Evolutionary conservation across 1,139 yeast species (phyloP).

Genomic region (Torulaspora globosa): DNA sequence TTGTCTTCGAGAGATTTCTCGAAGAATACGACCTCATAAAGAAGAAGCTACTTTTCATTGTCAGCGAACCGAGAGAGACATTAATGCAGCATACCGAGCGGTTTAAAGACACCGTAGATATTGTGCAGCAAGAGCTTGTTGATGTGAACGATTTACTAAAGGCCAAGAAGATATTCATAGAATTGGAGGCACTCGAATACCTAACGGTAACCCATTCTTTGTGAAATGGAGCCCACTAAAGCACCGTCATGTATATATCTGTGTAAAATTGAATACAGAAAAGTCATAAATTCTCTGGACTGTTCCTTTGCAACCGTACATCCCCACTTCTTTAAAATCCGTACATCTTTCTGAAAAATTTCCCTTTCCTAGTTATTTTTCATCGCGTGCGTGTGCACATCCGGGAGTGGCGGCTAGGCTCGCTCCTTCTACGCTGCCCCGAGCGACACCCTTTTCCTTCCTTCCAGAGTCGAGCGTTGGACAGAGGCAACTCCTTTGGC

Average conservation of each 20-base stretch:
- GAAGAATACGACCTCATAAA: slow-evolving; percentile 51
- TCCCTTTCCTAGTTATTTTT: neutral
- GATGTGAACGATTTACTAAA: slow-evolving; percentile 81
- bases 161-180: slow-evolving; percentile 75
- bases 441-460: neutral
- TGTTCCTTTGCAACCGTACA: slow-evolving; percentile 2
- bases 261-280: neutral
- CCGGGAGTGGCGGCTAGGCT: too few relatives aligned
- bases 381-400: neutral
- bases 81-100: slow-evolving; percentile 40
- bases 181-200: slow-evolving; percentile 64
- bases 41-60: slow-evolving; percentile 62
- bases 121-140: slow-evolving; percentile 70
- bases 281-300: neutral
- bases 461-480: neutral
- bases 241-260: neutral
- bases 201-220: slow-evolving; percentile 35
- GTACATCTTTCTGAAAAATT: slow-evolving; percentile 1
- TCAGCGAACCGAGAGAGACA: slow-evolving; percentile 35
- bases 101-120: slow-evolving; percentile 53
- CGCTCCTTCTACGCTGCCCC: too few relatives aligned
- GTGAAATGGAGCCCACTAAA: neutral
- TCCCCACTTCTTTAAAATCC: neutral
- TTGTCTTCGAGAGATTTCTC: slow-evolving; percentile 58
- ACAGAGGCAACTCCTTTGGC: neutral